A percentile compares a stretch with the other conserved stretches of the same genome.
These are phyloP conservation scores for Gossypium bickii DNA, from an alignment of 345 rosid species.

Conservation along the genomic window DNA sequence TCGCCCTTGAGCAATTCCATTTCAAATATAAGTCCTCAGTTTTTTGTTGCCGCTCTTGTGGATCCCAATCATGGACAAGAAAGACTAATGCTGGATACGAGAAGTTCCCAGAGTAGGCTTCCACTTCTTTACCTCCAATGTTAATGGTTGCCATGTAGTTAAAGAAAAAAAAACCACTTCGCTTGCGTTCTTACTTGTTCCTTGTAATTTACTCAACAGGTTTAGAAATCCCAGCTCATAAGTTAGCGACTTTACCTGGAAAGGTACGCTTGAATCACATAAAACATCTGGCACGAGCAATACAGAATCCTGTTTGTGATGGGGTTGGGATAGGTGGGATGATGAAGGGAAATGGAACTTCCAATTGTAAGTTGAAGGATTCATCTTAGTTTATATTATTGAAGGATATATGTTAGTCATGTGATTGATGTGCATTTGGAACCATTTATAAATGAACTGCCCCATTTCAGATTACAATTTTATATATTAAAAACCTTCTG, in stretches of 20 bases:
- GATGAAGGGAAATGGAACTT: conserved; percentile 27
- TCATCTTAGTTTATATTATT: neutral
- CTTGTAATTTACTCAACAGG: conserved; percentile 33
- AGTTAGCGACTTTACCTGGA: conserved; percentile 41
- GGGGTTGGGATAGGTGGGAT: conserved; percentile 27
- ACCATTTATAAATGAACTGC: conserved; percentile 1
- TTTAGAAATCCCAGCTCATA: conserved; percentile 51
- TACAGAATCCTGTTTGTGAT: conserved; percentile 32
- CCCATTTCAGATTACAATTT: neutral
- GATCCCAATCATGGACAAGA: conserved; percentile 23
- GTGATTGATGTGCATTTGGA: neutral
- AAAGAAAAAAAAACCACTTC: neutral
- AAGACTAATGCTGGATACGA: conserved; percentile 18
- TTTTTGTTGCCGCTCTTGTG: conserved; percentile 17
- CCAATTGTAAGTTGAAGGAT: conserved; percentile 45
- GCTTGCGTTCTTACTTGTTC: neutral
- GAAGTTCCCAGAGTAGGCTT: conserved; percentile 42
- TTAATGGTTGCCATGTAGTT: neutral
- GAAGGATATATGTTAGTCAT: neutral
- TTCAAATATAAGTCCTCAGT: conserved; percentile 26
- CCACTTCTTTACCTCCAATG: neutral
- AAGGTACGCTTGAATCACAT: conserved; percentile 60
- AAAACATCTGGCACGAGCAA: conserved; percentile 73
- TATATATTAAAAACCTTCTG: neutral
- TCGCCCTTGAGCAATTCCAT: conserved; percentile 23